These are phyloP conservation scores for Perkinsus olseni DNA, from an alignment of 169 alveolate genomes.

Conservation along the genomic window DNA sequence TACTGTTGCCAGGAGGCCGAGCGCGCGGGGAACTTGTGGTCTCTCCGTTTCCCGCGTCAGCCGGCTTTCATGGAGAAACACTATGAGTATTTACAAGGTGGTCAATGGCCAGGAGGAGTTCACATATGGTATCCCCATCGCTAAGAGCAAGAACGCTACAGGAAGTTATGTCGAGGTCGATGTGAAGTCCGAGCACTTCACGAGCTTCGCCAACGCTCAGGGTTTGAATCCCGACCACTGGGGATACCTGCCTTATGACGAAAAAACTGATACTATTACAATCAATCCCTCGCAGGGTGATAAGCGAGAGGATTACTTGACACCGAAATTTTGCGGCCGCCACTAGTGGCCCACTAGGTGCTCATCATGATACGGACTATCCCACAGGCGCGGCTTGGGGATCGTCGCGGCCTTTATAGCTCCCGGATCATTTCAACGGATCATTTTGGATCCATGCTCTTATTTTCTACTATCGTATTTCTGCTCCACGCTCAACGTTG, in stretches of 20 bases:
- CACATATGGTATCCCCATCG: background rate
- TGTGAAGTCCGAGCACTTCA: background rate
- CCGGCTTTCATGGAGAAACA: background rate
- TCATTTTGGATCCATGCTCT: too few relatives aligned
- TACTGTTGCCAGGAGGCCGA: background rate
- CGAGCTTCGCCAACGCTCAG: background rate
- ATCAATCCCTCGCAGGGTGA: background rate
- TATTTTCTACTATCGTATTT: too few relatives aligned
- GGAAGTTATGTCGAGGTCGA: background rate
- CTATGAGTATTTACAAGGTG: background rate
- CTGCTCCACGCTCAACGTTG: too few relatives aligned
- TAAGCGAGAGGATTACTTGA: background rate
- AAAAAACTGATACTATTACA: background rate
- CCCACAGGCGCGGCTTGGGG: too few relatives aligned
- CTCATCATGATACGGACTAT: too few relatives aligned
- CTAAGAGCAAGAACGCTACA: background rate
- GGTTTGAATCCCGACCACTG: background rate
- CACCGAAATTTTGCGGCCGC: too few relatives aligned
- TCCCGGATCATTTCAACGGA: too few relatives aligned
- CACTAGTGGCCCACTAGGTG: too few relatives aligned
- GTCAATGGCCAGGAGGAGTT: background rate
- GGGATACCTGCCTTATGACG: background rate
- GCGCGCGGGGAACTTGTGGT: background rate
- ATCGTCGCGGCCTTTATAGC: too few relatives aligned
- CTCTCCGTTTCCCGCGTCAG: background rate